These are phyloP conservation scores for Penicillium longicatenatum DNA, from an alignment of 495 filamentous ascomycete species.

Conservation along the genomic window DNA sequence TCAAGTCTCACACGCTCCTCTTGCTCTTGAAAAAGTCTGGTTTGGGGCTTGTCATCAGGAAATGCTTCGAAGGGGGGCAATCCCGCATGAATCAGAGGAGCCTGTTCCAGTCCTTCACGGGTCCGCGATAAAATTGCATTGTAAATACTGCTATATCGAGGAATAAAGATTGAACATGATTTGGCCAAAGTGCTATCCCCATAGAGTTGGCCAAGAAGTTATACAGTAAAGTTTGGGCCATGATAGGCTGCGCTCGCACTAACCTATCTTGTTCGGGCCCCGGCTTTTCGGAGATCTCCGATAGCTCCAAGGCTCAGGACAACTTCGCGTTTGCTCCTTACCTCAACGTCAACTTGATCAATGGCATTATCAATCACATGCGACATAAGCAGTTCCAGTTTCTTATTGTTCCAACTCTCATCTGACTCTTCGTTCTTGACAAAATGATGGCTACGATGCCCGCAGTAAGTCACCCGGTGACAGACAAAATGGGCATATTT, in stretches of 20 bases:
- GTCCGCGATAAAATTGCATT: conserved; percentile 18
- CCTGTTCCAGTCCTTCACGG: conserved; percentile 27
- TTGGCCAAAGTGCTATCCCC: background rate
- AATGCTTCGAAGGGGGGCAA: conserved; percentile 23
- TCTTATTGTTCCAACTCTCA: background rate
- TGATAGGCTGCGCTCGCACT: background rate
- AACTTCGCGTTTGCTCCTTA: background rate
- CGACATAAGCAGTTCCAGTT: background rate
- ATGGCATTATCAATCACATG: background rate
- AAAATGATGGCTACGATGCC: conserved; percentile 16
- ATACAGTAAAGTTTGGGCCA: background rate
- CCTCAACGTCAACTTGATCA: background rate
- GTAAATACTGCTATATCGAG: conserved; percentile 24
- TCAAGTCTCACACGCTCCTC: background rate
- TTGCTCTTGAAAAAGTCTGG: conserved; percentile 28
- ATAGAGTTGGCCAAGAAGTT: background rate
- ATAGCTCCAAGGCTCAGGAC: conserved; percentile 1
- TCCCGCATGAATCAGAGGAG: conserved; percentile 29
- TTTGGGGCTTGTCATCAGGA: conserved; percentile 31
- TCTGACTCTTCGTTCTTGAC: background rate
- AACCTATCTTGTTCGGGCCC: conserved; percentile 7
- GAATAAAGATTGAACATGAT: background rate
- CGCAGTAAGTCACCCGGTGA: conserved; percentile 17
- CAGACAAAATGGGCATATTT: background rate
- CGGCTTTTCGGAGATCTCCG: conserved; percentile 25